Evolutionary conservation across 805 yeast genomes (phyloP).

Genomic region (Ascoidea rubescens): DNA sequence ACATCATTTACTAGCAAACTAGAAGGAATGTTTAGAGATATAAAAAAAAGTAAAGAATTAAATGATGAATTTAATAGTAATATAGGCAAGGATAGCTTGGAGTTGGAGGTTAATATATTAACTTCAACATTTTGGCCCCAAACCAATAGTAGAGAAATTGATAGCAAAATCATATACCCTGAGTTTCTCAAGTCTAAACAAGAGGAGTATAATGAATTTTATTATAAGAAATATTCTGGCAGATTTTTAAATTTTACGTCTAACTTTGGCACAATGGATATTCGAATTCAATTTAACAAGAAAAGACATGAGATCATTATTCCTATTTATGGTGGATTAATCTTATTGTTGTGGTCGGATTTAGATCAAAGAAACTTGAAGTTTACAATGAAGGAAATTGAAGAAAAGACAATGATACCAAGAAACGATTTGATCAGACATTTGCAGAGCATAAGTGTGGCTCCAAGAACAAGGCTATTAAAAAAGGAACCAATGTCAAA

Average conservation of each 20-base stretch:
- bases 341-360: conserved; percentile 61
- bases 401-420: conserved; percentile 56
- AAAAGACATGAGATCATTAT: conserved; percentile 65
- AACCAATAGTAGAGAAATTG: conserved; percentile 17
- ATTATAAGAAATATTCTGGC: conserved; percentile 37
- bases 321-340: conserved; percentile 70
- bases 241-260: conserved; percentile 68
- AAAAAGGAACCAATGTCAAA: conserved; percentile 63
- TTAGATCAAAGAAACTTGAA: conserved; percentile 28
- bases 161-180: conserved; percentile 10
- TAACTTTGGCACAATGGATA: conserved; percentile 70
- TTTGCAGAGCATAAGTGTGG: conserved; percentile 71
- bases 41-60: conserved; percentile 40
- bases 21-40: conserved; percentile 80
- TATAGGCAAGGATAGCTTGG: conserved; percentile 17
- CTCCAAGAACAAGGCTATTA: conserved; percentile 67
- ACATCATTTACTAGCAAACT: conserved; percentile 64
- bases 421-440: conserved; percentile 61
- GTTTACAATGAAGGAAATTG: conserved; percentile 49
- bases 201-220: conserved; percentile 35
- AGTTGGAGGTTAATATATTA: conserved; percentile 36
- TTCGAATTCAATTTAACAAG: conserved; percentile 54
- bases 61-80: conserved; percentile 24
- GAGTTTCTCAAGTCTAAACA: conserved; percentile 24
- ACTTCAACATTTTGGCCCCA: conserved; percentile 64